Percentiles rank a stretch among this genome's conserved stretches.
These are phyloP conservation scores for Aspergillus jensenii DNA, from an alignment of 2,329 filamentous ascomycete genomes.

Conservation along the genomic window DNA sequence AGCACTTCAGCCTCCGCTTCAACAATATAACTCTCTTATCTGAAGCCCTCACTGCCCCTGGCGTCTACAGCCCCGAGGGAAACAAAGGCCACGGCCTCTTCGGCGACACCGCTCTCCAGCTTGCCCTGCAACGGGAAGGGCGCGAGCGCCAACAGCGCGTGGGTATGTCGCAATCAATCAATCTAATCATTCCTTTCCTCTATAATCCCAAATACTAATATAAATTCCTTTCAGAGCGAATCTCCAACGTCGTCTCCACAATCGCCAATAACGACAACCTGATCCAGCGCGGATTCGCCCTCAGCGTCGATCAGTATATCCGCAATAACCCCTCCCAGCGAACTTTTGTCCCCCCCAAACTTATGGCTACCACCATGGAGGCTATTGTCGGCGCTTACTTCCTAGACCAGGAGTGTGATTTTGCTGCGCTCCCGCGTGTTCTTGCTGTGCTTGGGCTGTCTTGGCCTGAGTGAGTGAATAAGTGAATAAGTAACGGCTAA, in stretches of 20 bases:
- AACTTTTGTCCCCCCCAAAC: constrained; percentile 11
- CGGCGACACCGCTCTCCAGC: constrained; percentile 4
- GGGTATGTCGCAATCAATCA: neutral
- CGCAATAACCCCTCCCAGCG: constrained; percentile 18
- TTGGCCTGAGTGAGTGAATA: constrained; percentile 4
- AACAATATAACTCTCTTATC: neutral
- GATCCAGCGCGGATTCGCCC: constrained; percentile 6
- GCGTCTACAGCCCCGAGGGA: neutral
- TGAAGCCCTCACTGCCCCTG: neutral
- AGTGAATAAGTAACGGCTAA: neutral
- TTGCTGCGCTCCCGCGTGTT: constrained; percentile 7
- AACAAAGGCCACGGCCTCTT: constrained; percentile 11
- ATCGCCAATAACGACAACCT: constrained; percentile 15
- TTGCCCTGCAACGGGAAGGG: constrained; percentile 5
- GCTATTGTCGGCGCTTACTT: constrained; percentile 37
- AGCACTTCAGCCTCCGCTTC: neutral
- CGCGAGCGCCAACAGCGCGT: neutral
- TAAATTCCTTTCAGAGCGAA: neutral
- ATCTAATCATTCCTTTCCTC: neutral
- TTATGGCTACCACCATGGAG: constrained; percentile 32
- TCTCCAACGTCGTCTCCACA: neutral
- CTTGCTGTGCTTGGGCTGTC: constrained; percentile 11
- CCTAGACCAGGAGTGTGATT: constrained; percentile 24
- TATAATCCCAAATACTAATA: no score
- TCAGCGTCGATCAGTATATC: constrained; percentile 11